A percentile compares a stretch with the other conserved stretches of the same genome.
Evolutionary conservation across 345 rosid genomes (phyloP).

Genomic region (Populus pruinosa): DNA sequence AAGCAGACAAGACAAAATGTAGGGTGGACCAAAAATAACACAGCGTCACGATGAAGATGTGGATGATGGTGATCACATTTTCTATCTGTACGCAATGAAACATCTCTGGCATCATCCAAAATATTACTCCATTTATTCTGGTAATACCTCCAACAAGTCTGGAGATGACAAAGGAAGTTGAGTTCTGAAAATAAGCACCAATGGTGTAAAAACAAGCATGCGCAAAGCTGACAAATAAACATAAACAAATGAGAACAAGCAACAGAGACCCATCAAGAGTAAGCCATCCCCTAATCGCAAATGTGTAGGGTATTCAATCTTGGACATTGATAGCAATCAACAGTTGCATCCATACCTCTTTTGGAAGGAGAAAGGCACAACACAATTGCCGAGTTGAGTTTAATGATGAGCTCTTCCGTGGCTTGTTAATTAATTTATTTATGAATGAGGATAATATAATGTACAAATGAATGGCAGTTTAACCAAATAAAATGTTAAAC

Average conservation of each 20-base stretch:
- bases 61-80: not conserved
- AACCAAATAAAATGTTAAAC: not conserved
- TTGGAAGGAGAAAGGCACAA: not conserved
- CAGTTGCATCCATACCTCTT: not conserved
- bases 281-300: not conserved
- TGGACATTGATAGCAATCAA: not conserved
- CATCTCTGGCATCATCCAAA: not conserved
- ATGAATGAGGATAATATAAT: not conserved
- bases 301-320: not conserved
- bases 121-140: not conserved
- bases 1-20: too few relatives aligned
- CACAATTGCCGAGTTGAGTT: not conserved
- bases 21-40: too few relatives aligned
- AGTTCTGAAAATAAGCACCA: not conserved
- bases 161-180: not conserved
- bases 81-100: not conserved
- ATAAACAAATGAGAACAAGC: not conserved
- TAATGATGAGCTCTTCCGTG: not conserved
- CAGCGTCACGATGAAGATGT: not conserved
- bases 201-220: not conserved
- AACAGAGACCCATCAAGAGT: not conserved
- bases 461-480: conserved; percentile 5
- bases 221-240: not conserved
- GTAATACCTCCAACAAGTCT: not conserved
- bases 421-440: conserved; percentile 5